phyloP scores from a whole-genome alignment of 1,284 basidiomycete species.

The Exobasidium cylindrosporum region DNA sequence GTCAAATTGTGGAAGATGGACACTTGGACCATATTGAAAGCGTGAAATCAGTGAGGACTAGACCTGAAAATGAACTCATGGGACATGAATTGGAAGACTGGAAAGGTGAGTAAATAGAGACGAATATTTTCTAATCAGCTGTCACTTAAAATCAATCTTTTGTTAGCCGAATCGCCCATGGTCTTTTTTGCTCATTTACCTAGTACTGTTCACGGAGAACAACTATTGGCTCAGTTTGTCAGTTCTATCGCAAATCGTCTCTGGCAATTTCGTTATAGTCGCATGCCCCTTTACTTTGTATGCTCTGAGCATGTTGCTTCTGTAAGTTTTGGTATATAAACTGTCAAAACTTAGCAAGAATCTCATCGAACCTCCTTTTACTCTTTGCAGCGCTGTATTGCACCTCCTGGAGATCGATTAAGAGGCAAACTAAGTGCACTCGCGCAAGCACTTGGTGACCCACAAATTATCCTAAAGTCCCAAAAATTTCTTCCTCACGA shows the following conservation, averaged over 20 bases:
- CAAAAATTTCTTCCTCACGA: conserved; percentile 31
- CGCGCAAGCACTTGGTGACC: conserved; percentile 31
- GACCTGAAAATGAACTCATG: too few relatives aligned
- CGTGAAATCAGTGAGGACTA: too few relatives aligned
- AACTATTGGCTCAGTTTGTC: conserved; percentile 50
- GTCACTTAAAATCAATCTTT: too few relatives aligned
- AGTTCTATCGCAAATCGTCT: conserved; percentile 34
- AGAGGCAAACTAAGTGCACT: conserved; percentile 40
- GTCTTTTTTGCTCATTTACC: conserved; percentile 50
- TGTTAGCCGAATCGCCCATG: conserved; percentile 23
- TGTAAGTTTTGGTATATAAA: conserved; percentile 8
- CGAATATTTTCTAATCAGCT: too few relatives aligned
- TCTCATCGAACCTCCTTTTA: neutral
- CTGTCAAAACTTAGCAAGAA: conserved; percentile 6
- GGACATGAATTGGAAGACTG: neutral
- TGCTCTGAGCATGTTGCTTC: conserved; percentile 43
- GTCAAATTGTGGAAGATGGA: neutral
- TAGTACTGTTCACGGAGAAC: conserved; percentile 52
- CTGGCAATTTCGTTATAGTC: conserved; percentile 48
- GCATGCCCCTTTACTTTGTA: conserved; percentile 39
- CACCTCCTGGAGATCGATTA: conserved; percentile 25
- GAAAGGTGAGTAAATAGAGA: neutral
- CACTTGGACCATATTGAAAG: conserved; percentile 3
- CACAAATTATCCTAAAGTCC: conserved; percentile 22
- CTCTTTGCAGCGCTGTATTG: conserved; percentile 25